phyloP scores from a whole-genome alignment of 2,329 filamentous ascomycete genomes.

The Colletotrichum paranaense region DNA sequence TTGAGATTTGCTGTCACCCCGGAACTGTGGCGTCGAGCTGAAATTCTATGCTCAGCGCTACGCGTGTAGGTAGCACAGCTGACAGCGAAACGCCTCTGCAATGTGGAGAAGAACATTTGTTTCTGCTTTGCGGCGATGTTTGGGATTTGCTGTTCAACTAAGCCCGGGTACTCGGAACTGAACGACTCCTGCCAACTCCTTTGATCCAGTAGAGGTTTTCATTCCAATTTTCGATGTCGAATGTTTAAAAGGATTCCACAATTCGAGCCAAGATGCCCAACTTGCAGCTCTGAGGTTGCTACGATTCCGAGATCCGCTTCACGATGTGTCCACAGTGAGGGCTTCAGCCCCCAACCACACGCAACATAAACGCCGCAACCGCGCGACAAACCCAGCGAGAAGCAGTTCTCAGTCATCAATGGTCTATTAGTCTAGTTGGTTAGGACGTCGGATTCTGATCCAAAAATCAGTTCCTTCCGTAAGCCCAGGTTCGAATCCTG shows the following conservation, averaged over 20 bases:
- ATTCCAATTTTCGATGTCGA: neutral
- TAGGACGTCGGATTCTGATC: slow-evolving; percentile 31
- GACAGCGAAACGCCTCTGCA: neutral
- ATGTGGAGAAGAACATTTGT: neutral
- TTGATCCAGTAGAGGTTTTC: no score
- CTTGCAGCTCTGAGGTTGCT: neutral
- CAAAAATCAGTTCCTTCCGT: slow-evolving; percentile 1
- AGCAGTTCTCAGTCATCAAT: neutral
- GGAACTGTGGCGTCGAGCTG: neutral
- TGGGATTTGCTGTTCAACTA: neutral
- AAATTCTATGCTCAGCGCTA: neutral
- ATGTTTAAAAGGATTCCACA: neutral
- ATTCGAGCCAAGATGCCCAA: neutral
- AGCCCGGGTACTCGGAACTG: neutral
- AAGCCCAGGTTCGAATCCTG: slow-evolving; percentile 28
- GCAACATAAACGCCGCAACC: neutral
- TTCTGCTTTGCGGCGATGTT: neutral
- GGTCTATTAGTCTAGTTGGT: slow-evolving; percentile 33
- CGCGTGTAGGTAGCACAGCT: no score
- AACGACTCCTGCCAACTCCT: no score
- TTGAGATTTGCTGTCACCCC: neutral
- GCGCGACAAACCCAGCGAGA: fast-evolving
- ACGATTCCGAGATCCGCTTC: neutral
- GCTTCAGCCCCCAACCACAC: neutral
- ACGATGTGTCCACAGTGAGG: slow-evolving; percentile 1